Conservation (phyloP, 2,329 filamentous ascomycete genomes). For the Diaporthe citrichinensis region DNA sequence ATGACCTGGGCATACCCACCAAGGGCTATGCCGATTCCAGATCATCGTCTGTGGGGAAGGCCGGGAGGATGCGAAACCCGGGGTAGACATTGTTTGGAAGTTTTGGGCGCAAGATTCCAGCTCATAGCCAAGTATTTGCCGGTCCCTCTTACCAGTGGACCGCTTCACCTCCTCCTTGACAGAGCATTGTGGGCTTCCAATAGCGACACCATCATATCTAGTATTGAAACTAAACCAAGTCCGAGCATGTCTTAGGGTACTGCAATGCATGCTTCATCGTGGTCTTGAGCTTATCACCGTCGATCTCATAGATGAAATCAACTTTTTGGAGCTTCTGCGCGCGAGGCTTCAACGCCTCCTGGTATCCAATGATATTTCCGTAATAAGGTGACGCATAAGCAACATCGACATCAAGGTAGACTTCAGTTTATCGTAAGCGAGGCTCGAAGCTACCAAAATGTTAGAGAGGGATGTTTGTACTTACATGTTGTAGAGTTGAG, state of each 20-base stretch:
- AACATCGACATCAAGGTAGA: constrained; percentile 46
- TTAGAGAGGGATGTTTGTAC: background rate
- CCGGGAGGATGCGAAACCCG: background rate
- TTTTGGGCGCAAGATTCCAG: background rate
- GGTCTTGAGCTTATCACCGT: constrained; percentile 52
- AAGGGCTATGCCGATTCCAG: background rate
- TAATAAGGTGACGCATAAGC: constrained; percentile 44
- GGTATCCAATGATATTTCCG: constrained; percentile 45
- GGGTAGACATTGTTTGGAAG: background rate
- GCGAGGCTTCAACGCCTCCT: constrained; percentile 41
- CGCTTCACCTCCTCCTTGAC: background rate
- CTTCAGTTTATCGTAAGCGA: constrained; percentile 6
- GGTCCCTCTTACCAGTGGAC: background rate
- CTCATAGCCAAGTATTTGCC: background rate
- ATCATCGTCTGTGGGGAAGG: background rate
- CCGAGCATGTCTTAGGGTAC: constrained; percentile 61
- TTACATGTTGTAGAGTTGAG: constrained; percentile 45
- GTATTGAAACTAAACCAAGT: constrained; percentile 16
- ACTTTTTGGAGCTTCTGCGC: constrained; percentile 43
- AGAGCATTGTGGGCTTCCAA: background rate
- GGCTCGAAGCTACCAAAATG: background rate
- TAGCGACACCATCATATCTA: background rate
- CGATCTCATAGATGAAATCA: constrained; percentile 44
- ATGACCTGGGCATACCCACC: constrained; percentile 7
- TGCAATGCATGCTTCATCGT: constrained; percentile 50